Evolutionary conservation across 352 stramenopile species (phyloP).

Genomic region (Pythium diclinum): DNA sequence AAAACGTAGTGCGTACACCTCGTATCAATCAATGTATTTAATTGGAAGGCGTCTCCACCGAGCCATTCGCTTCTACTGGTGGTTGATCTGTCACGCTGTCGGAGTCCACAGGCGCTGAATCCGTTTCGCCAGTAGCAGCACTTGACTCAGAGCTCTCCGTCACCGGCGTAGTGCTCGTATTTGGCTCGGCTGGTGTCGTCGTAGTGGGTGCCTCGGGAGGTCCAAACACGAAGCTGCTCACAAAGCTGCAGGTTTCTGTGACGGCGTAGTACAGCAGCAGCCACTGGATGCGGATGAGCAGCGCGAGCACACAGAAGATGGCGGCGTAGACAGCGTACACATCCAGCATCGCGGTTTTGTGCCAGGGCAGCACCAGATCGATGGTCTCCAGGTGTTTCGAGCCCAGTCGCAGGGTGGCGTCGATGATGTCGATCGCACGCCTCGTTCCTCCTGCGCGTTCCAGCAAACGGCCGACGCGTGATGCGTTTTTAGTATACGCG

Average conservation of each 20-base stretch:
- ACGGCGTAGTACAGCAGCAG: slow-evolving; percentile 63
- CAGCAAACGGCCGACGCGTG: slow-evolving; percentile 51
- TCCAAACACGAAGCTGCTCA: slow-evolving; percentile 46
- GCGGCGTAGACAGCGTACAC: slow-evolving; percentile 77
- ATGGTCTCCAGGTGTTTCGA: slow-evolving; percentile 63
- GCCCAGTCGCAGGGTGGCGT: slow-evolving; percentile 55
- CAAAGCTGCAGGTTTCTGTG: slow-evolving; percentile 38
- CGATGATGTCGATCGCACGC: slow-evolving; percentile 65
- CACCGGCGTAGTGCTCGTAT: not conserved
- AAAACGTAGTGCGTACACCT: not conserved
- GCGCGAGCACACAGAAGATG: slow-evolving; percentile 61
- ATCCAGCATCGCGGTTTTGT: slow-evolving; percentile 75
- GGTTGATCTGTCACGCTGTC: not conserved
- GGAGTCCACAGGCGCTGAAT: not conserved
- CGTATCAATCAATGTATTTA: not conserved
- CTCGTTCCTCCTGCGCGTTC: slow-evolving; percentile 59
- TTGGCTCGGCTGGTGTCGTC: not conserved
- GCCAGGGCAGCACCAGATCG: slow-evolving; percentile 66
- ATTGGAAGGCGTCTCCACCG: not conserved
- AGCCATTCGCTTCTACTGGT: not conserved
- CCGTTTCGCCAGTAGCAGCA: not conserved
- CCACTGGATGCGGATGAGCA: slow-evolving; percentile 63
- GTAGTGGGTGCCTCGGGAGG: slow-evolving; percentile 8
- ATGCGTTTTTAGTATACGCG: slow-evolving; percentile 42
- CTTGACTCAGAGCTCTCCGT: not conserved